These are phyloP conservation scores for Exidia glandulosa DNA, from an alignment of 768 basidiomycete genomes.

Conservation along the genomic window DNA sequence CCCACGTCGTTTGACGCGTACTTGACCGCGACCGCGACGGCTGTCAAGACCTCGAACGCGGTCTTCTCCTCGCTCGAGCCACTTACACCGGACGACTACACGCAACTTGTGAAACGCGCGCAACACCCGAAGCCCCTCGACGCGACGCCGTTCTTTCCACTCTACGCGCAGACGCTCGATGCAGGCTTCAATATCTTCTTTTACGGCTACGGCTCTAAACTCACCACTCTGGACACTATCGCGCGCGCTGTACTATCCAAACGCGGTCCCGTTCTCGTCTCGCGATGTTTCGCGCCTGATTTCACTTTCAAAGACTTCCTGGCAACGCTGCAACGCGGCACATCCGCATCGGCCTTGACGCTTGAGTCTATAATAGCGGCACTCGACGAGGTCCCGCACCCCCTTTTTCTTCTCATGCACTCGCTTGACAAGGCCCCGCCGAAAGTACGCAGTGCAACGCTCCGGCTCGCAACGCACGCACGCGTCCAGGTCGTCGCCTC, in stretches of 20 bases:
- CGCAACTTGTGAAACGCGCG: conserved; percentile 9
- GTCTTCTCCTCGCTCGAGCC: conserved; percentile 68
- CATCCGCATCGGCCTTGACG: conserved; percentile 28
- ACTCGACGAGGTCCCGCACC: conserved; percentile 35
- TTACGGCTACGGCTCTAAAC: conserved; percentile 87
- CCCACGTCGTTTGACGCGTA: conserved; percentile 78
- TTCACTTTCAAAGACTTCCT: conserved; percentile 61
- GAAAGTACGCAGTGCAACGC: conserved; percentile 68
- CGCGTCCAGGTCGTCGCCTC: conserved; percentile 76
- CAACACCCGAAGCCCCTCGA: conserved; percentile 21
- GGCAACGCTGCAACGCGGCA: conserved; percentile 41
- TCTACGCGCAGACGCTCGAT: conserved; percentile 59
- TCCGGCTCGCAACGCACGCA: conserved; percentile 67
- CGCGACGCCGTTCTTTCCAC: conserved; percentile 34
- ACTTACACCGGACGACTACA: conserved; percentile 57
- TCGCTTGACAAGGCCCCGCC: neutral
- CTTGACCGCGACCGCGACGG: conserved; percentile 52
- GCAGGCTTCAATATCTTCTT: conserved; percentile 83
- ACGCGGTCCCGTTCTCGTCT: conserved; percentile 61
- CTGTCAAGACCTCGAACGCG: conserved; percentile 63
- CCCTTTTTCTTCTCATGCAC: conserved; percentile 75
- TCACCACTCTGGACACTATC: conserved; percentile 62
- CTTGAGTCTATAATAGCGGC: conserved; percentile 23
- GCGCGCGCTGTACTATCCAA: conserved; percentile 45
- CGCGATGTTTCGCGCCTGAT: conserved; percentile 67